phyloP scores from a whole-genome alignment of 129 eudicot species.

The sunflower (Helianthus annuus) region DNA sequence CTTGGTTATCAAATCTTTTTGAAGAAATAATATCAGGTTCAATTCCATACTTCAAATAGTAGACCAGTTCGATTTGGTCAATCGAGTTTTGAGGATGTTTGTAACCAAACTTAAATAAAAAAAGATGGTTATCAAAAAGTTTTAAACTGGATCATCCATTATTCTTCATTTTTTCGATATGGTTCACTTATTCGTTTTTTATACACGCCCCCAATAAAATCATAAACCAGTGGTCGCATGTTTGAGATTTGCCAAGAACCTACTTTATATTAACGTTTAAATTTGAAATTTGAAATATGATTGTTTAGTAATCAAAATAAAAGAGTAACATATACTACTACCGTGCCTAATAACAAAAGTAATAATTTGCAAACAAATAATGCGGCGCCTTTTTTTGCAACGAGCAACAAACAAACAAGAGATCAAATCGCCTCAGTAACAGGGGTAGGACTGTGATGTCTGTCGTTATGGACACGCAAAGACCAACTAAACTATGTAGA shows the following conservation, averaged over 20 bases:
- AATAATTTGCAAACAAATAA: background rate
- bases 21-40: too few species aligned
- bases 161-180: background rate
- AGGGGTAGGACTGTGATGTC: constrained; percentile 1
- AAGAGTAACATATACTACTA: constrained; percentile 7
- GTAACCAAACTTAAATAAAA: background rate
- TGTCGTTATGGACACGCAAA: too few species aligned
- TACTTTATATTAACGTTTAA: background rate
- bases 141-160: background rate
- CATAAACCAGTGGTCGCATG: background rate
- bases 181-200: too few species aligned
- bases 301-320: background rate
- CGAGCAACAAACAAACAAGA: background rate
- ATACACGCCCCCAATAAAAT: background rate
- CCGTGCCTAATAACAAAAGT: background rate
- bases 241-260: constrained; percentile 1
- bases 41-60: background rate
- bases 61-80: background rate
- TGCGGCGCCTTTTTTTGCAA: background rate
- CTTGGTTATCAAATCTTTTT: too few species aligned
- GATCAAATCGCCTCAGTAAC: constrained; percentile 8
- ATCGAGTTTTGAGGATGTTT: background rate
- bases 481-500: too few species aligned
- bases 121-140: background rate
- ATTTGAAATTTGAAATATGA: background rate